Percentiles rank a stretch among this genome's conserved stretches.
phyloP scores from a whole-genome alignment of 2,329 filamentous ascomycete genomes.

The Chaetothyriales sp. region DNA sequence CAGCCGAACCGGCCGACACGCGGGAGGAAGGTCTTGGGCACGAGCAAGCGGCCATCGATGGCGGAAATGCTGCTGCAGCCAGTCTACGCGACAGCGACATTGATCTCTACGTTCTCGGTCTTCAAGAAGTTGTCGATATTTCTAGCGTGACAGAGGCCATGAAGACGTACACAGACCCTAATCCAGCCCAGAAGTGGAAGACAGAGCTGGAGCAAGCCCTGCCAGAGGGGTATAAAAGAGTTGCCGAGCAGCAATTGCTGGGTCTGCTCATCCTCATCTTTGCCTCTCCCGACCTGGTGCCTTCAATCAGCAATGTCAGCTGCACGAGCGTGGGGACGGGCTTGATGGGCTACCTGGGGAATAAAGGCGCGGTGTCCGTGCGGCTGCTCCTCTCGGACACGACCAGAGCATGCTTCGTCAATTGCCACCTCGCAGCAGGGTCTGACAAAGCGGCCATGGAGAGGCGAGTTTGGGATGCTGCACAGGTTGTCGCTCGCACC shows the following conservation, averaged over 20 bases:
- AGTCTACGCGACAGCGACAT: slow-evolving; percentile 47
- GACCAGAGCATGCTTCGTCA: slow-evolving; percentile 77
- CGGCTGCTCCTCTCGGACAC: slow-evolving; percentile 79
- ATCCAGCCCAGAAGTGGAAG: slow-evolving; percentile 66
- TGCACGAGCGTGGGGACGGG: slow-evolving; percentile 77
- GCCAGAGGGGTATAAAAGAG: slow-evolving; percentile 60
- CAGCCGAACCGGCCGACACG: slow-evolving; percentile 31
- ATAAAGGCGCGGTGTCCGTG: slow-evolving; percentile 79
- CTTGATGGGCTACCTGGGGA: slow-evolving; percentile 82
- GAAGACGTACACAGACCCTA: slow-evolving; percentile 59
- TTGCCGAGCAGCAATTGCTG: slow-evolving; percentile 73
- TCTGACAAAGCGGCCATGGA: slow-evolving; percentile 64
- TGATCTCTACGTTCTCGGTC: slow-evolving; percentile 74
- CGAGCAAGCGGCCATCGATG: slow-evolving; percentile 32
- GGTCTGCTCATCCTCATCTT: slow-evolving; percentile 77
- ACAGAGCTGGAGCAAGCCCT: slow-evolving; percentile 58
- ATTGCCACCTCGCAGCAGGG: slow-evolving; percentile 82
- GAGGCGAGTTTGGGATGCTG: slow-evolving; percentile 76
- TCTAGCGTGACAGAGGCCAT: slow-evolving; percentile 67
- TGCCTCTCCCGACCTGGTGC: slow-evolving; percentile 61
- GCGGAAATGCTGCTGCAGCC: slow-evolving; percentile 29
- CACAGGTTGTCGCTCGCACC: slow-evolving; percentile 61
- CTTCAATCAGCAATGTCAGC: slow-evolving; percentile 67
- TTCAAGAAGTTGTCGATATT: slow-evolving; percentile 88
- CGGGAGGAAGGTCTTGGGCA: slow-evolving; percentile 35